phyloP scores from a whole-genome alignment of 768 basidiomycete species.

The Kwoniella botswanensis region DNA sequence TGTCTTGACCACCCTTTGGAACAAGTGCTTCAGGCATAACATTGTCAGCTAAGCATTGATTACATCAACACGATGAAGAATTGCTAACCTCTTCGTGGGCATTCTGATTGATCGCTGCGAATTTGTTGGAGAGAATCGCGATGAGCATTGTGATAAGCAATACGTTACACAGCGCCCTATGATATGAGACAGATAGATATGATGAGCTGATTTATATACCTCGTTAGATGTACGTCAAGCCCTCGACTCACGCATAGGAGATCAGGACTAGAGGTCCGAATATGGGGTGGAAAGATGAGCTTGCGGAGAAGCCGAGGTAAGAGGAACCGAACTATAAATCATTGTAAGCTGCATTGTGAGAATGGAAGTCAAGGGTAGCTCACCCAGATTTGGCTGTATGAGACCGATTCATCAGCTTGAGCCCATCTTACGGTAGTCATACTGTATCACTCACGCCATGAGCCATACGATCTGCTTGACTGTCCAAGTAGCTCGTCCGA shows the following conservation, averaged over 20 bases:
- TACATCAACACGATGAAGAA: background rate
- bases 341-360: constrained; percentile 4
- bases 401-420: background rate
- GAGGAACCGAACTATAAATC: constrained; percentile 45
- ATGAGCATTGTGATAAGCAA: constrained; percentile 67
- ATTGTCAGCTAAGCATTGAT: background rate
- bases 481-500: constrained; percentile 56
- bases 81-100: constrained; percentile 66
- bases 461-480: constrained; percentile 57
- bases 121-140: constrained; percentile 88
- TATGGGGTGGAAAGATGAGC: constrained; percentile 55
- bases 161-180: constrained; percentile 53
- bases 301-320: constrained; percentile 54
- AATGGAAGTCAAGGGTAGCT: background rate
- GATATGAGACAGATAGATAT: background rate
- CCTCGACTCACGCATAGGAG: constrained; percentile 52
- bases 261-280: constrained; percentile 57
- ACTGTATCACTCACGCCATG: constrained; percentile 48
- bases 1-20: constrained; percentile 82
- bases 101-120: constrained; percentile 75
- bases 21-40: constrained; percentile 68
- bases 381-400: constrained; percentile 48
- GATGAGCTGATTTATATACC: background rate
- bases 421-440: background rate
- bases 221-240: background rate